phyloP scores from a whole-genome alignment of 805 yeast species.

The Suhomyces tanzawaensis region DNA sequence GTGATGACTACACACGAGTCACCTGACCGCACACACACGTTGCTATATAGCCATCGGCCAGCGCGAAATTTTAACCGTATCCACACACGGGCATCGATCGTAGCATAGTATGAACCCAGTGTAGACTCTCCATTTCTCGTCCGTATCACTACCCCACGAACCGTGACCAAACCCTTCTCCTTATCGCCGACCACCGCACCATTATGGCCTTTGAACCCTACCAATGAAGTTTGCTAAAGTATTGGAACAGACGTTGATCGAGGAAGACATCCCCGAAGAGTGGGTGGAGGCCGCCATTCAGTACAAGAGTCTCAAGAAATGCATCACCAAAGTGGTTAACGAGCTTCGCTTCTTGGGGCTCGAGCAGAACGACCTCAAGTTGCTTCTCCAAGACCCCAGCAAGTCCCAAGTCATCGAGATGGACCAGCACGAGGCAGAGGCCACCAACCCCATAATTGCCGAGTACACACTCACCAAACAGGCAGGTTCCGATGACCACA shows the following conservation, averaged over 20 bases:
- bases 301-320: constrained; percentile 67
- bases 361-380: constrained; percentile 42
- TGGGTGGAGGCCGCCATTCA: constrained; percentile 72
- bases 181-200: neutral
- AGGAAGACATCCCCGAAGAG: constrained; percentile 60
- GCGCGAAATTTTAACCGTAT: no score
- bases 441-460: constrained; percentile 41
- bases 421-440: constrained; percentile 29
- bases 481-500: constrained; percentile 11
- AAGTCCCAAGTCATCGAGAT: constrained; percentile 30
- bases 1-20: neutral
- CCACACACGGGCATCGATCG: no score
- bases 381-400: constrained; percentile 30
- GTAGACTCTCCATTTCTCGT: no score
- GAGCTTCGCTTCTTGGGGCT: constrained; percentile 63
- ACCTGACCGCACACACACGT: neutral
- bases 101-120: no score
- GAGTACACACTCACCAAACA: constrained; percentile 39
- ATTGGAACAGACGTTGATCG: constrained; percentile 59
- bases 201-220: neutral
- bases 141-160: no score
- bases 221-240: constrained; percentile 75
- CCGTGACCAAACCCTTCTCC: no score
- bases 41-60: neutral
- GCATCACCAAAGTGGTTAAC: constrained; percentile 60